Evolutionary conservation across 768 basidiomycete genomes (phyloP), one percentile per base, ranked within the genome.

Genomic region (Chlorophyllum brunneum): DNA sequence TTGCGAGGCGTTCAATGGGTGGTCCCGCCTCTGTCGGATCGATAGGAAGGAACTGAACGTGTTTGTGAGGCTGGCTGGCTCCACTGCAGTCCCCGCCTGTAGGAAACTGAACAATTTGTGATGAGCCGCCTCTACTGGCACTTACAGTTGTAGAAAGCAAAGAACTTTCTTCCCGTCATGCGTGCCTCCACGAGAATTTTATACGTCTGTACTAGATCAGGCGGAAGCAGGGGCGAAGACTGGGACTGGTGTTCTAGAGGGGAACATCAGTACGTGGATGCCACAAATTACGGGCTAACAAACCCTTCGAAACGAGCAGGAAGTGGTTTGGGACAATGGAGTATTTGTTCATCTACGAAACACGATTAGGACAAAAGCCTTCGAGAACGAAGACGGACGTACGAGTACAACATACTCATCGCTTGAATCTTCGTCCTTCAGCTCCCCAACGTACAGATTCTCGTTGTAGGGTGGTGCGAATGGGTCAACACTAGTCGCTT

Each of bases 81-180:
- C 93, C 93, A 52, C 88, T 91, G 48, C 75, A 72, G 24, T 81
- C 74, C 5, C 90, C 90, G 58, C 88, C 89, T 91, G 40, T 5
- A 30, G 20, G 18, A 39, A 26, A 20, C 44, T 46, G 18, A 48
- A 16, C 2, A 20, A 8, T 18, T 22, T 20, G 23, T n/a, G 50
- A 8, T 22, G 30, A 20, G 31, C n/a, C 31, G 36, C 22, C 20
- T 26, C 27, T 7, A 30, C 20, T 48, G 56, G 24, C 16, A 65
- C 78, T 63, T 66, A 83, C 94, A 95, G 57, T 98, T 98, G 68
- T 93, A 97, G 69, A 97, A 97, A 1, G 88, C 89, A 51, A 97
- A 80, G 51, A 85, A 74, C 29, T 70, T 74, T 54, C 73, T 77
- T 11, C 82, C 81, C 0, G 72, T 73, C 59, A 80, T 78, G 36